Evolutionary conservation across 345 rosid genomes (phyloP), one percentile per base, ranked within the genome.

Genomic region (Hibiscus mutabilis): DNA sequence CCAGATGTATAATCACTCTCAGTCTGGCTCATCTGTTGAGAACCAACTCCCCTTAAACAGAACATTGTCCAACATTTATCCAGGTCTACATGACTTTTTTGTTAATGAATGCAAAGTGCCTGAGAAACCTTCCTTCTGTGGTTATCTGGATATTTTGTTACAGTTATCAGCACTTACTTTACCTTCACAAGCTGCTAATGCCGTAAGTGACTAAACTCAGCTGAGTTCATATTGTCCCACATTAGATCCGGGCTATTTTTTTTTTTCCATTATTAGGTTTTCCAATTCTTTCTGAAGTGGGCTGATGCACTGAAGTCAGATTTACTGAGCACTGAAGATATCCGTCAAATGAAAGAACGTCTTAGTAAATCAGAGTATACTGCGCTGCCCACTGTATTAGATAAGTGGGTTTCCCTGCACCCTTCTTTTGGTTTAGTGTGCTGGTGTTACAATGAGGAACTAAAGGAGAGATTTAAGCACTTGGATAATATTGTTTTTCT

Each of bases 341-440:
- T 89, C 52, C 61, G 27, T 71, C 76, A 68, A 75, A 77, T 95
- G 56, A 88, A 83, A 80, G 89, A 89, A 60, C 81, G 82, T 77
- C 88, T 95, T 76, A 58, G 40, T 69, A 82, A 87, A 81, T 67
- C 71, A 67, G 95, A 91, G 37, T 86, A 75, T 75, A 79, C 85
- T 2, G 85, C 90, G 74, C 92, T 94, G 78, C 97, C 96, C 69
- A 86, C 98, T 46, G 67, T 70, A 52, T 76, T 70, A 57, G 88
- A 90, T 74, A 87, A 85, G 77, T 94, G 97, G 97, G 96, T 90
- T 66, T 91, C 97, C 24, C 73, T 91, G 64, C 96, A 94, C 76
- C 83, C 90, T 66, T 90, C 96, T 27, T 87, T 79, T 66, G 93
- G 96, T 79, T 83, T 85, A 37, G 86, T 91, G 27, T 91, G 95